Base-by-base conservation (phyloP, 2,329 filamentous ascomycete species). In the Sclerotinia nivalis region DNA sequence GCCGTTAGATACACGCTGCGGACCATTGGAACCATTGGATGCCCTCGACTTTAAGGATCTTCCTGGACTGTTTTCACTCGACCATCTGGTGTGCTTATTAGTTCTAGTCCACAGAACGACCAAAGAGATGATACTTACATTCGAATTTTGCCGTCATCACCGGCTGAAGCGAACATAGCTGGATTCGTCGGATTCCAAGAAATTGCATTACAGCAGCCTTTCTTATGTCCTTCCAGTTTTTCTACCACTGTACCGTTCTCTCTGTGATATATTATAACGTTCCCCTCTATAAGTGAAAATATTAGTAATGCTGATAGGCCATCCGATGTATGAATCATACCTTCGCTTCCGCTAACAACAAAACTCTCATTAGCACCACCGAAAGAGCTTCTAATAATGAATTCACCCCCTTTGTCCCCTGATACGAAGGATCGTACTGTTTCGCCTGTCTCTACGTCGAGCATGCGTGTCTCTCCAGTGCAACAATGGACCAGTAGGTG, bases 301-400 rank as follows among this genome's bases (percentile, higher is more conserved):
- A 69, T 62, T 70, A 64, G 62, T 50, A 43, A n/a, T 25, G 31
- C 20, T 28, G 22, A 49, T 47, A 18, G 55, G 40, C 49, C 18
- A 59, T 45, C 45, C 31, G 15, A 52, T 20, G n/a, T n/a, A 60
- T 60, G 40, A 49, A 49, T 75, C 83, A 76, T 82, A 93, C 93
- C 91, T 86, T 97, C 93, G 76, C 93, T 97, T 15, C 96, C 96
- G 76, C 92, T 95, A 40, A 96, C 85, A 13, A 98, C 91, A 79
- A 97, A 97, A 78, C 91, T 94, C 81, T 97, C 93, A 70, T 92
- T 90, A 1, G 95, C 94, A 45, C 96, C 96, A 25, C 96, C 96
- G 80, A 97, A 96, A 0, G 85, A 83, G 76, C 90, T 92, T 65
- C 95, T 87, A 71, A 99, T 96, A 69, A 97, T 86, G 77, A 84